A percentile compares a stretch with the other conserved stretches of the same genome.
Evolutionary conservation across 2,329 filamentous ascomycete species (phyloP).

Genomic region (Fusarium sp.): DNA sequence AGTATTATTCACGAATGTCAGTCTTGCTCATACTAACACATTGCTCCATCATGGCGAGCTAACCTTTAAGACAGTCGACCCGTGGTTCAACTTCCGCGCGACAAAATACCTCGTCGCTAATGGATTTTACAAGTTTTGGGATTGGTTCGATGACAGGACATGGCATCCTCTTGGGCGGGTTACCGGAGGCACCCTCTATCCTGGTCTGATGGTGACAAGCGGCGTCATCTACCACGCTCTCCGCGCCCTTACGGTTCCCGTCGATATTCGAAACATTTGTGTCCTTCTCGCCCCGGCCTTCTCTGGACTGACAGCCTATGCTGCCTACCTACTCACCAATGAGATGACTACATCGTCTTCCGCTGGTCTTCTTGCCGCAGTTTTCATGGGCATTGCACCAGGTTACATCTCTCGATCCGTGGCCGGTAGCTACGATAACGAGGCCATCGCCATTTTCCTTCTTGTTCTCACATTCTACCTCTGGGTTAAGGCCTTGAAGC

Average conservation of each 20-base stretch:
- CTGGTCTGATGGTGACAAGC: slow-evolving; percentile 98
- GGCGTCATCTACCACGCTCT: slow-evolving; percentile 96
- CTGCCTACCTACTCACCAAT: slow-evolving; percentile 92
- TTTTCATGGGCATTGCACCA: slow-evolving; percentile 96
- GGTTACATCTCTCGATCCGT: slow-evolving; percentile 98
- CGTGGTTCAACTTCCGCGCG: slow-evolving; percentile 99
- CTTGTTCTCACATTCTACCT: slow-evolving; percentile 98
- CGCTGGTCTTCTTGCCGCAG: slow-evolving; percentile 90
- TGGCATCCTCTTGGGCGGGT: slow-evolving; percentile 99
- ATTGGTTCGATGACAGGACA: slow-evolving; percentile 99
- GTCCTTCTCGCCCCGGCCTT: slow-evolving; percentile 94
- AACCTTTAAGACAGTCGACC: slow-evolving; percentile 76
- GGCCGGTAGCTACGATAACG: slow-evolving; percentile 98
- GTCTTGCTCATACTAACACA: slow-evolving; percentile 52
- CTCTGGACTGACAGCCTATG: slow-evolving; percentile 92
- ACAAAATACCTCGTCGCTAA: slow-evolving; percentile 97
- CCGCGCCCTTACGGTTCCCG: slow-evolving; percentile 85
- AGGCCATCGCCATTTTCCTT: slow-evolving; percentile 98
- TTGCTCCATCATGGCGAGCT: slow-evolving; percentile 30
- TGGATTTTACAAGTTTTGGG: slow-evolving; percentile 99
- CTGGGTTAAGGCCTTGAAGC: slow-evolving; percentile 98
- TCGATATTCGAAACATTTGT: slow-evolving; percentile 99
- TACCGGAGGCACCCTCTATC: slow-evolving; percentile 98
- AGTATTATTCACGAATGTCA: slow-evolving; percentile 99
- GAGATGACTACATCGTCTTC: slow-evolving; percentile 98